Base-by-base conservation (phyloP, 2,329 filamentous ascomycete species). In the Trichoderma sp. region DNA sequence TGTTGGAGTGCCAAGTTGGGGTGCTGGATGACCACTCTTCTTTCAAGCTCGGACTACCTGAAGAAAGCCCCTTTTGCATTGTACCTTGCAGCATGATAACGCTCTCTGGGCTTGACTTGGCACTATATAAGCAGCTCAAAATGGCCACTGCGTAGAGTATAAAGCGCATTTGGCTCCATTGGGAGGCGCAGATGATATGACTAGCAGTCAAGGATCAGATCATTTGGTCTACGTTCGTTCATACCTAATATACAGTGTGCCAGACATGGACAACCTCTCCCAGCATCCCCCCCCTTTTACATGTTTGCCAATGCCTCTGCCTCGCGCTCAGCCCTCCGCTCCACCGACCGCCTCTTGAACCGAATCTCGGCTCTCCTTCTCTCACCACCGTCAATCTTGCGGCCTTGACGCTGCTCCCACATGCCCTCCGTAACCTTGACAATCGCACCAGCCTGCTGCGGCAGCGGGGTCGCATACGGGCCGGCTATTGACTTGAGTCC, bases 311-410 rank as follows among this genome's bases (percentile, higher is more conserved):
- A 63, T 48, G 74, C 65, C 67, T 82, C 75, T 67, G 78, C 74
- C 71, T 83, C 80, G 63, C 80, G 82, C 72, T 83, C 83, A 69
- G 91, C 92, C 77, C 89, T 91, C 70, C 91, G 88, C 80, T 93
- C 91, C 43, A 88, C 88, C 59, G 90, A 88, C 69, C 90, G 86
- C 80, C 88, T 90, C 88, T 96, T 97, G 72, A 93, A 92, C 72
- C 91, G 85, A 60, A 97, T 88, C 80, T 96, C 90, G 17, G 90
- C 91, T 76, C 86, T 88, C 78, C 95, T 87, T 77, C 95, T 88
- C 83, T 99, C 95, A 83, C 95, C 95, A 74, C 95, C 95, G 78
- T 98, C 93, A 70, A 99, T 89, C 88, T 98, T 98, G 73, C 88
- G 87, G 30, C 95, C 94, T 72, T 89, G 85, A 75, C 85, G 89